Percentiles rank a stretch among this genome's conserved stretches.
phyloP scores from a whole-genome alignment of 192 early-diverging fungal species.

The Linnemannia schmuckeri region DNA sequence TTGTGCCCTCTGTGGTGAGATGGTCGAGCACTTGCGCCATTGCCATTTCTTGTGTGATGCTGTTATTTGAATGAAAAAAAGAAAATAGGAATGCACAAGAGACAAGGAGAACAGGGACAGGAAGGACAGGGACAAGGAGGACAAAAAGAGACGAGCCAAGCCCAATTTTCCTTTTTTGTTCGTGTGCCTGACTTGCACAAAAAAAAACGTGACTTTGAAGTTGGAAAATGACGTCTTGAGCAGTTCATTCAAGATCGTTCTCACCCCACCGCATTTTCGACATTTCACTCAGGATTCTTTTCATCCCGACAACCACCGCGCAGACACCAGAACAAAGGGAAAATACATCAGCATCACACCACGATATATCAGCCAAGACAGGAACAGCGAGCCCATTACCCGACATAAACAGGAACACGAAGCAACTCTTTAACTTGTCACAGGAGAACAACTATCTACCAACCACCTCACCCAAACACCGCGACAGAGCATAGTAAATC shows the following conservation, averaged over 20 bases:
- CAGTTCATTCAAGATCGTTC: background rate
- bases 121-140: background rate
- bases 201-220: no score
- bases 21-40: background rate
- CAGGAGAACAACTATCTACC: background rate
- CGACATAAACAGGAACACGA: background rate
- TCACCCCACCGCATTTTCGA: background rate
- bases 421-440: no score
- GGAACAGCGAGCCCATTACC: background rate
- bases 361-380: background rate
- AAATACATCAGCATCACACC: background rate
- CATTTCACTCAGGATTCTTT: background rate
- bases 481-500: background rate
- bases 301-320: constrained; percentile 8
- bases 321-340: background rate
- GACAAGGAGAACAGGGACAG: background rate
- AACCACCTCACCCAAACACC: background rate
- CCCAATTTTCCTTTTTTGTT: no score
- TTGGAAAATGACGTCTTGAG: no score
- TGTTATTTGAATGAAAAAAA: background rate
- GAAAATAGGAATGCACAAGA: background rate
- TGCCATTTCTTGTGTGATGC: background rate
- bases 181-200: no score
- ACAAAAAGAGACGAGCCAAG: no score
- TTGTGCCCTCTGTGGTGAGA: background rate